These are phyloP conservation scores for Serendipita sp. DNA, from an alignment of 1,284 basidiomycete species.

Conservation along the genomic window DNA sequence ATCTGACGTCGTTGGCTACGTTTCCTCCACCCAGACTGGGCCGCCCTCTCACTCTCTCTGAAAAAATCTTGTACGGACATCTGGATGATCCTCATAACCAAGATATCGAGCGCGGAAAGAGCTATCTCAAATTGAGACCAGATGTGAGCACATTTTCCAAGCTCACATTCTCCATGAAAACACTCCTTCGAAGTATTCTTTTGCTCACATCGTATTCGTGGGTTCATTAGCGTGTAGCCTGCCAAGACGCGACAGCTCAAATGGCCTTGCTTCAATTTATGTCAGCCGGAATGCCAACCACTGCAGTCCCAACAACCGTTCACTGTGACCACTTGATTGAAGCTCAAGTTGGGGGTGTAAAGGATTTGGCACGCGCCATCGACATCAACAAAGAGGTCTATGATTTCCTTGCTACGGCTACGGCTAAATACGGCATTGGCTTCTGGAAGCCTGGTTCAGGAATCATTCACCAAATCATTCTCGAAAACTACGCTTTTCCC, in stretches of 20 bases:
- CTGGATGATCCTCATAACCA: constrained; percentile 86
- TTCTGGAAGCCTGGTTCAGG: constrained; percentile 99
- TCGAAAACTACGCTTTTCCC: constrained; percentile 98
- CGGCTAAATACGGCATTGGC: constrained; percentile 96
- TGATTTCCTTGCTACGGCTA: constrained; percentile 96
- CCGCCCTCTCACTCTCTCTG: constrained; percentile 88
- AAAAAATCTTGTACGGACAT: constrained; percentile 98
- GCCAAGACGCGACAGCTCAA: constrained; percentile 98
- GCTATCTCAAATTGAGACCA: constrained; percentile 90
- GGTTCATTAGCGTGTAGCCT: constrained; percentile 75
- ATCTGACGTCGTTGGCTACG: not conserved
- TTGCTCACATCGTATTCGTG: not conserved
- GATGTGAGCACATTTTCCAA: constrained; percentile 48
- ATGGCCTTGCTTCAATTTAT: constrained; percentile 99
- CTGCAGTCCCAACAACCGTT: constrained; percentile 93
- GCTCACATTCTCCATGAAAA: constrained; percentile 11
- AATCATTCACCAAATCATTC: constrained; percentile 94
- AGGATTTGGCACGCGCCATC: constrained; percentile 87
- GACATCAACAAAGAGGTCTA: constrained; percentile 98
- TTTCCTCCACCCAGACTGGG: constrained; percentile 49
- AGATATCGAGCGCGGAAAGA: constrained; percentile 77
- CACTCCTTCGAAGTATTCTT: constrained; percentile 2
- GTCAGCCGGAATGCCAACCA: constrained; percentile 97
- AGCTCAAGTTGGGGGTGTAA: constrained; percentile 84
- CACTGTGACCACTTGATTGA: constrained; percentile 99